Percentiles rank a stretch among this genome's conserved stretches.
Evolutionary conservation across 2,329 filamentous ascomycete genomes (phyloP).

Genomic region (Colletotrichum graminicola): DNA sequence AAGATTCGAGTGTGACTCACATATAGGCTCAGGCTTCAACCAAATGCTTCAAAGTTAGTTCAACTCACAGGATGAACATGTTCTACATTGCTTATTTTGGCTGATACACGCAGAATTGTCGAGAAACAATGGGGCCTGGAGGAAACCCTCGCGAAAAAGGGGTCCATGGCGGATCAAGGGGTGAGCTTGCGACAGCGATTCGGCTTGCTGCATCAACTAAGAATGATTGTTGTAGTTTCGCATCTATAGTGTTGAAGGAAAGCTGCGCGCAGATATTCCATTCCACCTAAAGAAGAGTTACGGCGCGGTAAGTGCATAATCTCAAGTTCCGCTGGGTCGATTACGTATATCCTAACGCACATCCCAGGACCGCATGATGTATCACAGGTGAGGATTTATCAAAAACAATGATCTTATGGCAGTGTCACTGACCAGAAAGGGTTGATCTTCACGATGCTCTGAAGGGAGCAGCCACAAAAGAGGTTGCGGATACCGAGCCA

Average conservation of each 20-base stretch:
- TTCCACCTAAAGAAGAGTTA: constrained; percentile 48
- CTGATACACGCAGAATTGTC: constrained; percentile 13
- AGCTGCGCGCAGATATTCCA: constrained; percentile 49
- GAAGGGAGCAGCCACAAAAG: constrained; percentile 45
- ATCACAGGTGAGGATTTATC: constrained; percentile 49
- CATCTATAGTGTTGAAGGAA: constrained; percentile 45
- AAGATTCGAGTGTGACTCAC: neutral
- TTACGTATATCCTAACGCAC: neutral
- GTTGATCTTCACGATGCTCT: constrained; percentile 53
- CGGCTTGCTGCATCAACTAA: neutral
- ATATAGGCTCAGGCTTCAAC: constrained; percentile 47
- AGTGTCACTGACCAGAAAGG: neutral
- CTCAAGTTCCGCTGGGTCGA: too few species aligned
- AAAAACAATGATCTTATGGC: too few species aligned
- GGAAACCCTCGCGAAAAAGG: constrained; percentile 46
- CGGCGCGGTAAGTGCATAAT: constrained; percentile 45
- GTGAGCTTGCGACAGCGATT: neutral
- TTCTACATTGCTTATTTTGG: fast-evolving
- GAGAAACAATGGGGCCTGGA: constrained; percentile 47
- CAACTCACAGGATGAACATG: too few species aligned
- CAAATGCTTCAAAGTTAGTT: constrained; percentile 55
- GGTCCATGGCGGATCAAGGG: constrained; percentile 51
- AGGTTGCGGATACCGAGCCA: constrained; percentile 44
- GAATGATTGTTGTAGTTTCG: constrained; percentile 45
- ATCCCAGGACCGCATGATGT: constrained; percentile 52